These are phyloP conservation scores for Solanum chiquidenum DNA, from an alignment of 257 asterid species.

Conservation along the genomic window DNA sequence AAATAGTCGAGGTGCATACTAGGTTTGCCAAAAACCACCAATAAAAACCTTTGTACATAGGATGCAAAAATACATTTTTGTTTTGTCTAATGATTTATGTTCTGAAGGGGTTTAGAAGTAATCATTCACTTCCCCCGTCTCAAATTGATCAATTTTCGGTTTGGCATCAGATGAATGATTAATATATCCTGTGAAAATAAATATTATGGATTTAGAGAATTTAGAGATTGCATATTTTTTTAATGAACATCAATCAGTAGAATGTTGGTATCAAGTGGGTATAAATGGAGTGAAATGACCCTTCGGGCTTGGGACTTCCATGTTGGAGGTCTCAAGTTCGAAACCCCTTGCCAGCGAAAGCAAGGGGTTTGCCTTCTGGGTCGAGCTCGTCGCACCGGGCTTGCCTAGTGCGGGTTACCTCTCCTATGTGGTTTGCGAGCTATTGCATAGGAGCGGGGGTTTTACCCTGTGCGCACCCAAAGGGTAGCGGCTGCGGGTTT, in stretches of 20 bases:
- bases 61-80: background rate
- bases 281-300: background rate
- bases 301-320: too few species aligned
- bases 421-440: too few species aligned
- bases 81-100: background rate
- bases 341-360: too few species aligned
- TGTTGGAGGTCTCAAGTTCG: too few species aligned
- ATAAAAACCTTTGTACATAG: background rate
- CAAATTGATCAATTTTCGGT: background rate
- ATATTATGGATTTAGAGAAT: background rate
- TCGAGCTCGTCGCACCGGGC: too few species aligned
- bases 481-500: too few species aligned
- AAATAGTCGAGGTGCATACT: background rate
- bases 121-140: background rate
- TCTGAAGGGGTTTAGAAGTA: background rate
- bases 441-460: too few species aligned
- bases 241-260: background rate
- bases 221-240: background rate
- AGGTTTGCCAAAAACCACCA: background rate
- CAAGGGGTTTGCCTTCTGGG: too few species aligned
- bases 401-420: too few species aligned
- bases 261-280: background rate
- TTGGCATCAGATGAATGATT: background rate
- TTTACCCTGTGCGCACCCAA: too few species aligned
- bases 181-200: background rate